Base-by-base conservation (phyloP, 2,329 filamentous ascomycete species). In the Penicillium sp. region DNA sequence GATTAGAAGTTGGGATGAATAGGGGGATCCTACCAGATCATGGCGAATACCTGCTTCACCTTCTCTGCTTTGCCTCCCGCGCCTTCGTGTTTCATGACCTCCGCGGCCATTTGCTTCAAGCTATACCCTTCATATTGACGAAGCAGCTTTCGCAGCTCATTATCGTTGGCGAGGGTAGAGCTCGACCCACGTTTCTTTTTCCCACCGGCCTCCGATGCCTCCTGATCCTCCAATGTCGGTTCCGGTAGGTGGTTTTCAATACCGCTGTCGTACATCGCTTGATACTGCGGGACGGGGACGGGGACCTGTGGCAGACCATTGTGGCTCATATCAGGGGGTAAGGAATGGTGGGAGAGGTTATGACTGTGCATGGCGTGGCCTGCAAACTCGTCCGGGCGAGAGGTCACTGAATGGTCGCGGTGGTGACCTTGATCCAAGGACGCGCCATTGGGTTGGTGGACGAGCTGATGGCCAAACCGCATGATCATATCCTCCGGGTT, bases 11-110 rank as follows among this genome's bases (percentile, higher is more conserved):
- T n/a, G n/a, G n/a, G n/a, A n/a, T n/a, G n/a, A n/a, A n/a, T n/a
- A n/a, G n/a, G n/a, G n/a, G n/a, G n/a, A n/a, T n/a, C 75, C 65
- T 72, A 80, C 78, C 78, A 80, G 52, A 80, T 73, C 78, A 80
- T 80, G 33, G 77, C 78, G 65, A 80, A 80, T 51, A 80, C 77
- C 64, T 80, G 78, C 62, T 80, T 80, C 36, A 79, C 76, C 60
- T 80, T 80, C 60, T 80, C 78, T 14, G 78, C 77, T 63, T 78
- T 80, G 13, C 78, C 78, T 23, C 78, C 78, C 34, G 72, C 71
- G 14, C 77, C 76, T 66, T 81, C 78, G 55, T 79, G 76, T 52
- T 77, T 78, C 61, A 79, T 71, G 6, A 80, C 78, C 60, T 80
- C 76, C 6, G 70, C 67, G 5, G 78, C 78, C 67, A 81, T 79